phyloP scores from a whole-genome alignment of 2,329 filamentous ascomycete species.

The Calycina herbarum region DNA sequence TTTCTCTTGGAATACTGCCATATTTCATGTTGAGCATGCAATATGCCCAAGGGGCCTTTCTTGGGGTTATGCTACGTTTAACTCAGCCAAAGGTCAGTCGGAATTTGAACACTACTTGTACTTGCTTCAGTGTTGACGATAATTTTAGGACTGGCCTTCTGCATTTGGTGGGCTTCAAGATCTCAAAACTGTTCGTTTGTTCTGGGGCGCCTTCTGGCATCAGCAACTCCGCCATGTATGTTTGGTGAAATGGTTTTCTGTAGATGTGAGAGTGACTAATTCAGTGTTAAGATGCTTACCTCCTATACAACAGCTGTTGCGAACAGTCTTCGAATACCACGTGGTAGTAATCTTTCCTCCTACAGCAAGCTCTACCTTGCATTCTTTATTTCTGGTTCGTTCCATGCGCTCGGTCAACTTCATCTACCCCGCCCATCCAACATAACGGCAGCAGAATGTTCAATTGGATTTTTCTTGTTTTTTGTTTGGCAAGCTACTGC shows the following conservation, averaged over 20 bases:
- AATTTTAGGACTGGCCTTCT: slow-evolving; percentile 14
- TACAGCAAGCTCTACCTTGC: slow-evolving; percentile 9
- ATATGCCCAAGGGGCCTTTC: slow-evolving; percentile 6
- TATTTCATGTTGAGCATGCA: slow-evolving; percentile 11
- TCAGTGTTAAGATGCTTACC: slow-evolving; percentile 1
- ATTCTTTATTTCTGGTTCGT: slow-evolving; percentile 6
- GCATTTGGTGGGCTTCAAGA: slow-evolving; percentile 1
- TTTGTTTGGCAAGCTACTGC: slow-evolving; percentile 13
- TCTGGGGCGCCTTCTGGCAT: slow-evolving; percentile 17
- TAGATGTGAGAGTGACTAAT: background rate
- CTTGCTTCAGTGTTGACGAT: background rate
- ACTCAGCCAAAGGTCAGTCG: slow-evolving; percentile 2
- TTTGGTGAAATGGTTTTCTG: background rate
- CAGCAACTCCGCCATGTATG: slow-evolving; percentile 10
- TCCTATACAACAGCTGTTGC: slow-evolving; percentile 5
- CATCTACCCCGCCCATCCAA: background rate
- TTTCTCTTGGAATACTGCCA: background rate
- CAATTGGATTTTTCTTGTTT: slow-evolving; percentile 6
- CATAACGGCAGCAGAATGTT: slow-evolving; percentile 6
- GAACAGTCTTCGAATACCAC: slow-evolving; percentile 1
- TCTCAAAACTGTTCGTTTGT: slow-evolving; percentile 4
- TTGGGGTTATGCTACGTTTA: background rate
- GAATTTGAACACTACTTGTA: background rate
- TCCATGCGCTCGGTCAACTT: slow-evolving; percentile 3
- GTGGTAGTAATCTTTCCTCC: slow-evolving; percentile 12